phyloP scores from a whole-genome alignment of 2,329 filamentous ascomycete species.

The Claviceps paspali region DNA sequence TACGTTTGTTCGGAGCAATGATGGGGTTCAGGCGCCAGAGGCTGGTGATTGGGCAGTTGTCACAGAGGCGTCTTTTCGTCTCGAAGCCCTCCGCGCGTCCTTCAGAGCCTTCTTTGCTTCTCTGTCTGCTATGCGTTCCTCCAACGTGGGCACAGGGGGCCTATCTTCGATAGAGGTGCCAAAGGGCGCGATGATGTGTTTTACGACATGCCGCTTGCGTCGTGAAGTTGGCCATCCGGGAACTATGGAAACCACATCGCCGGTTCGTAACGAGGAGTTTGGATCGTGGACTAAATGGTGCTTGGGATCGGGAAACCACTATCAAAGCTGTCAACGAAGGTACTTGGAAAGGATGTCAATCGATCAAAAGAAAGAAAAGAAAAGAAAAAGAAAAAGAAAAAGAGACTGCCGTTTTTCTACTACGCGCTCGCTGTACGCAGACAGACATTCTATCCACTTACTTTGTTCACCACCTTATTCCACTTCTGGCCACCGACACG shows the following conservation, averaged over 20 bases:
- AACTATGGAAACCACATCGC: conserved; percentile 60
- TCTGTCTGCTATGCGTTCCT: conserved; percentile 41
- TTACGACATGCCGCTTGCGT: conserved; percentile 58
- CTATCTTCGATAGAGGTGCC: conserved; percentile 48
- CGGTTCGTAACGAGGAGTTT: conserved; percentile 53
- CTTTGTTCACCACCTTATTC: conserved; percentile 61
- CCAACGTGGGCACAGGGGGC: conserved; percentile 48
- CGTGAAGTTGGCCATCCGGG: conserved; percentile 50
- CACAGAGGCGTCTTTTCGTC: conserved; percentile 12
- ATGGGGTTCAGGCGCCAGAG: background rate
- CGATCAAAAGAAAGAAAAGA: too few relatives aligned
- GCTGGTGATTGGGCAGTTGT: background rate
- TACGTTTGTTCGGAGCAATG: background rate
- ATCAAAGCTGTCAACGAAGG: conserved; percentile 10
- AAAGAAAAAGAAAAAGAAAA: too few relatives aligned
- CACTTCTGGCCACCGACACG: conserved; percentile 55
- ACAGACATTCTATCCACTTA: conserved; percentile 18
- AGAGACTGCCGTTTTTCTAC: background rate
- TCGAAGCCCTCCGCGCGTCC: conserved; percentile 32
- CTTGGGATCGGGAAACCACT: conserved; percentile 45
- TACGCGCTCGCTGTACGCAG: too few relatives aligned
- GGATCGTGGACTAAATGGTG: conserved; percentile 68
- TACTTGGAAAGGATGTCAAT: background rate
- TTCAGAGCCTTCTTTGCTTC: conserved; percentile 42
- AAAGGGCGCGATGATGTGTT: conserved; percentile 55